Evolutionary conservation across 2,329 filamentous ascomycete genomes (phyloP).

Genomic region (Fusarium illudens): DNA sequence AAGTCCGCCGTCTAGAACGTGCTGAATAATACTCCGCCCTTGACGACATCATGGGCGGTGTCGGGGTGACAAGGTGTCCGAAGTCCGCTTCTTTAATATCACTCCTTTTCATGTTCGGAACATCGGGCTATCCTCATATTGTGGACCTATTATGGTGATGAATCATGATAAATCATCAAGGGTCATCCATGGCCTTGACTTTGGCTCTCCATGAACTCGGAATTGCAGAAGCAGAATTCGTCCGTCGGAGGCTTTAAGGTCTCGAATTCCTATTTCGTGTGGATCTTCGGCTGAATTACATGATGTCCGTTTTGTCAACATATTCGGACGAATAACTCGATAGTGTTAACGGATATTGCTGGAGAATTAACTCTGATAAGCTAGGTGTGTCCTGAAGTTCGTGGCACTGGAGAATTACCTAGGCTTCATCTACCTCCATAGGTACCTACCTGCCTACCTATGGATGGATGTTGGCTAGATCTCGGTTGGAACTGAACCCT

Average conservation of each 20-base stretch:
- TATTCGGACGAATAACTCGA: background rate
- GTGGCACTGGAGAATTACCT: background rate
- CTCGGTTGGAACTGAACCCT: no score
- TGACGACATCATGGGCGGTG: background rate
- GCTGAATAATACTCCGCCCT: slow-evolving; percentile 30
- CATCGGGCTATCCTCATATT: background rate
- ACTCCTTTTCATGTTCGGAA: background rate
- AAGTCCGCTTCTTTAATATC: slow-evolving; percentile 18
- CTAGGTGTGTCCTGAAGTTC: background rate
- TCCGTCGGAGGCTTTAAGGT: background rate
- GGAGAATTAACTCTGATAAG: background rate
- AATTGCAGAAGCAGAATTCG: background rate
- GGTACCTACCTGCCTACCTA: no score
- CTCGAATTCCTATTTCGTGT: background rate
- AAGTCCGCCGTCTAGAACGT: slow-evolving; percentile 1
- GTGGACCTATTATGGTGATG: background rate
- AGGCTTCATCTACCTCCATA: no score
- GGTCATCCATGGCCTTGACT: background rate
- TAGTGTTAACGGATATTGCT: background rate
- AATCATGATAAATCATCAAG: slow-evolving; percentile 5
- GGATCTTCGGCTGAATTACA: background rate
- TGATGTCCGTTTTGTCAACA: background rate
- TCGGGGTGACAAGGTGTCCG: background rate
- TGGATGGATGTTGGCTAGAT: no score
- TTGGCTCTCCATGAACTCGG: background rate